Evolutionary conservation across 2,329 filamentous ascomycete genomes (phyloP).

Genomic region (Pestalotiopsis sp.): DNA sequence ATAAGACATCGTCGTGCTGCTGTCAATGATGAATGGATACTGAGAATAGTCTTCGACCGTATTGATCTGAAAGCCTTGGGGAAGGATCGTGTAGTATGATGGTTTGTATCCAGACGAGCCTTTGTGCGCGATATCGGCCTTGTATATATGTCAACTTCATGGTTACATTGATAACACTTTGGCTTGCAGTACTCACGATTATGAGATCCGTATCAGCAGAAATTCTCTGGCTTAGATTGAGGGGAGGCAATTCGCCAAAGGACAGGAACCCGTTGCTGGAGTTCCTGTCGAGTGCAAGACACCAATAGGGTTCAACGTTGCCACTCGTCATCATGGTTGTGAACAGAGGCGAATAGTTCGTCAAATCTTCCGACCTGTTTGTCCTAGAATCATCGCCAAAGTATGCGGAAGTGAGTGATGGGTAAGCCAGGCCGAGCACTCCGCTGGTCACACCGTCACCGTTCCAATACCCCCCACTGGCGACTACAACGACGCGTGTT

Average conservation of each 20-base stretch:
- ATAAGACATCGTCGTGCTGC: slow-evolving; percentile 53
- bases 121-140: slow-evolving; percentile 46
- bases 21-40: slow-evolving; percentile 55
- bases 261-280: slow-evolving; percentile 47
- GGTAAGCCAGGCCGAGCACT: slow-evolving; percentile 53
- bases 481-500: slow-evolving; percentile 28
- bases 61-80: slow-evolving; percentile 49
- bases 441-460: slow-evolving; percentile 56
- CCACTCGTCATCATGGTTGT: slow-evolving; percentile 51
- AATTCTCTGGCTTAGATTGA: slow-evolving; percentile 30
- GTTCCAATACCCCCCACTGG: slow-evolving; percentile 51
- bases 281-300: slow-evolving; percentile 50
- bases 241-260: slow-evolving; percentile 49
- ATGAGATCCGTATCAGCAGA: slow-evolving; percentile 42
- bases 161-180: background rate
- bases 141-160: slow-evolving; percentile 8
- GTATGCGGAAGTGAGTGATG: slow-evolving; percentile 51
- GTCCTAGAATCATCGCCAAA: slow-evolving; percentile 36
- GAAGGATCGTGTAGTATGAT: slow-evolving; percentile 57
- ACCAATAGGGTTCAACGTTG: slow-evolving; percentile 46
- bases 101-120: slow-evolving; percentile 43
- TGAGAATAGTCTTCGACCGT: slow-evolving; percentile 42
- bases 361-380: slow-evolving; percentile 33
- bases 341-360: slow-evolving; percentile 49
- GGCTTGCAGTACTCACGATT: slow-evolving; percentile 38